phyloP scores from a whole-genome alignment of 2,329 filamentous ascomycete genomes.

The Sarocladiaceae sp. region DNA sequence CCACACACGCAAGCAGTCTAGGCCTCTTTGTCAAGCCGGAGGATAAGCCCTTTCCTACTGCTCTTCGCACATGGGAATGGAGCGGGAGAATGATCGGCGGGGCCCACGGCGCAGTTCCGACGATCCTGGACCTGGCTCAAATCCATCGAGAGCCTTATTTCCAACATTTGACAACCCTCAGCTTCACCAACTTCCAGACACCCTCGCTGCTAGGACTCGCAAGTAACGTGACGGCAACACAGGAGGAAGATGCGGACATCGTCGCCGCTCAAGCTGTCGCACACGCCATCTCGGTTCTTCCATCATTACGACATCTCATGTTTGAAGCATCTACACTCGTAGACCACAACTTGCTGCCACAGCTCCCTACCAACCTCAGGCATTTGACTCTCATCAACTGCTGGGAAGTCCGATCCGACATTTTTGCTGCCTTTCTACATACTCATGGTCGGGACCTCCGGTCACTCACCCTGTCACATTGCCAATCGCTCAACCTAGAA shows the following conservation, averaged over 20 bases:
- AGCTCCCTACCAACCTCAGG: constrained; percentile 61
- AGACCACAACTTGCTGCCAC: constrained; percentile 62
- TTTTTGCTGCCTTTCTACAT: constrained; percentile 60
- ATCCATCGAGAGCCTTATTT: constrained; percentile 58
- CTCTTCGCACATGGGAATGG: constrained; percentile 48
- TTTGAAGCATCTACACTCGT: constrained; percentile 74
- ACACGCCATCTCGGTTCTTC: constrained; percentile 41
- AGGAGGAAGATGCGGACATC: constrained; percentile 22
- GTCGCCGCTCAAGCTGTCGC: constrained; percentile 28
- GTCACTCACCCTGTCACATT: constrained; percentile 69
- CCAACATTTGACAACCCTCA: constrained; percentile 47
- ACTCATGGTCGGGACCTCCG: constrained; percentile 65
- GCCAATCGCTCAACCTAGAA: constrained; percentile 69
- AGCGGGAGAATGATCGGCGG: constrained; percentile 50
- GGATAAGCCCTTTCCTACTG: constrained; percentile 21
- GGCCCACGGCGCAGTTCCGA: constrained; percentile 36
- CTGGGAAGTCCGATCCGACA: constrained; percentile 64
- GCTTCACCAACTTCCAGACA: constrained; percentile 60
- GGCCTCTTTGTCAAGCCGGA: constrained; percentile 10
- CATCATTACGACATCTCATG: constrained; percentile 60
- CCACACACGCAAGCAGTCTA: background rate
- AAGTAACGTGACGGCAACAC: constrained; percentile 13
- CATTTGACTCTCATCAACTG: constrained; percentile 76
- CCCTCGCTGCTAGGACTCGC: constrained; percentile 35
- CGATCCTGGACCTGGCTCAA: constrained; percentile 42